Evolutionary conservation across 257 asterid genomes (phyloP), one percentile per base, ranked within the genome.

Genomic region (Solanum clarkiae): DNA sequence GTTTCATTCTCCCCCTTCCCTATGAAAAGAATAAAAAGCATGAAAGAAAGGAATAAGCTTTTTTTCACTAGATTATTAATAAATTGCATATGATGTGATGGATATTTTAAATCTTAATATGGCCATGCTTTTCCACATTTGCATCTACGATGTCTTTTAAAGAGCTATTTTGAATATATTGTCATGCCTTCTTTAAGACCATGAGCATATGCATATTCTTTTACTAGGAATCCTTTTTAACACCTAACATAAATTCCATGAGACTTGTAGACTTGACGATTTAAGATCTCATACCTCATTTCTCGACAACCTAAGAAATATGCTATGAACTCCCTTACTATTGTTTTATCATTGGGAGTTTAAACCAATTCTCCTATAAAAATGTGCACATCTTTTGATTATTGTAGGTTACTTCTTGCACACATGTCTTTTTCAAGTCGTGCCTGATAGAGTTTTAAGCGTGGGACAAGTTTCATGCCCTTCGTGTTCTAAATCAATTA

Each of bases 401-500:
- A 47, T 47, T 47, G 12, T 4, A 9, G 53, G 13, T 47, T 47
- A 10, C 32, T 29, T 29, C 0, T 29, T n/a, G n/a, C 32, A 29
- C 32, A 29, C 32, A 29, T 29, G 3, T 2, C 53, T 47, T 47
- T 8, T 47, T 14, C 53, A 47, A 47, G 53, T 47, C 53, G 10
- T 1, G 53, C 1, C 12, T 47, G 14, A 47, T 9, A 47, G 53
- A 47, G 1, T 47, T 47, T 47, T 10, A 47, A 47, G 12, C 1
- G 12, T 9, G 14, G 53, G 4, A 47, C 53, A 47, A 69, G 90
- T 88, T 54, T 88, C 93, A 17, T 96, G 97, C 91, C 99, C 98
- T 80, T 42, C 92, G 13, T 94, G 97, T 88, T 90, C 97, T 82
- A 92, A 93, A 88, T 95, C 94, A 56, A 93, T 94, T 51, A 93